Evolutionary conservation across 345 rosid species (phyloP).

Genomic region (Angophora floribunda): DNA sequence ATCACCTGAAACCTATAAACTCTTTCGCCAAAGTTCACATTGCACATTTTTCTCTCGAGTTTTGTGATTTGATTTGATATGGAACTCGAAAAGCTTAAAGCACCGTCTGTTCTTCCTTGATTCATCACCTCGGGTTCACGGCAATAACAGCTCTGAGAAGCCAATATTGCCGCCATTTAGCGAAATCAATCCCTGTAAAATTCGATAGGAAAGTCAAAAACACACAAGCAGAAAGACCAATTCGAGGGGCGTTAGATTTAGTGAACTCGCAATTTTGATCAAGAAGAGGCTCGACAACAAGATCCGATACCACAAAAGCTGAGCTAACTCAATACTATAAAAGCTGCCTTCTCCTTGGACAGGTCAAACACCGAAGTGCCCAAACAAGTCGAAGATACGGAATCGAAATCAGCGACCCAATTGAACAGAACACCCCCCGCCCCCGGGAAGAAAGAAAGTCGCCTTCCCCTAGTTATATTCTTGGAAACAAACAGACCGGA

Average conservation of each 20-base stretch:
- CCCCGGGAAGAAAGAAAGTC: neutral
- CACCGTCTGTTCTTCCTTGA: conserved; percentile 31
- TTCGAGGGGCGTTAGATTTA: neutral
- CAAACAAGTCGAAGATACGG: neutral
- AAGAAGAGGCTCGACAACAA: neutral
- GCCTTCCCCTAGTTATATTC: neutral
- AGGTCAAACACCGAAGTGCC: neutral
- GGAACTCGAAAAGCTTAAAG: conserved; percentile 46
- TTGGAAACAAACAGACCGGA: neutral
- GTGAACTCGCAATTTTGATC: neutral
- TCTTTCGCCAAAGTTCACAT: conserved; percentile 3
- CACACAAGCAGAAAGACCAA: neutral
- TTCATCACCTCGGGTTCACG: conserved; percentile 11
- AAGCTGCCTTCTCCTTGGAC: neutral
- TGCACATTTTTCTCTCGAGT: conserved; percentile 20
- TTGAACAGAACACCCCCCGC: neutral
- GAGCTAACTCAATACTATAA: neutral
- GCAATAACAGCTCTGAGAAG: conserved; percentile 65
- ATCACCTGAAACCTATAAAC: conserved; percentile 28
- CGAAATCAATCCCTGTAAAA: neutral
- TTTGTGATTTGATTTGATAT: conserved; percentile 14
- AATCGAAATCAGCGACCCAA: neutral
- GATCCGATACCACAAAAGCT: neutral
- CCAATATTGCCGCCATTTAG: conserved; percentile 69
- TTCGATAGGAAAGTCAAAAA: neutral